Evolutionary conservation across 805 yeast species (phyloP), one percentile per base, ranked within the genome.

Genomic region (Candida incommunis): DNA sequence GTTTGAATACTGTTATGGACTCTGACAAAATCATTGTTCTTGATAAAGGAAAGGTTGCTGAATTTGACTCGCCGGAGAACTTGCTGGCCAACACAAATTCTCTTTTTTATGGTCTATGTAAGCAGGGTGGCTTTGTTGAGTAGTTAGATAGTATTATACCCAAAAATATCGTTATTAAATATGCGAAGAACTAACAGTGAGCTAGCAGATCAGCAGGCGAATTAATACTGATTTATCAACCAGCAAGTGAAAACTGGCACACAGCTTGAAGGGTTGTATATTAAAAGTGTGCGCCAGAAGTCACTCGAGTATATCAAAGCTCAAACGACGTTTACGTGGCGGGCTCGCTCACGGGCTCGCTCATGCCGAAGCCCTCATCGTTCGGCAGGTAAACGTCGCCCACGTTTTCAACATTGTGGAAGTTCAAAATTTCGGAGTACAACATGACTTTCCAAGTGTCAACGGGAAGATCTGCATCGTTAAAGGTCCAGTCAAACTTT

Each of bases 391-490:
- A 31, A n/a, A 31, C 56, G 4, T 45, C 54, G 15, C 54, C 59
- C 24, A 50, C 54, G 34, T 69, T 82, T 40, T 80, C 88, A 48
- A 83, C 84, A 62, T 87, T 94, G 64, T 90, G 97, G 74, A 87
- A 90, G 62, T 90, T 96, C 53, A 92, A 70, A 50, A 90, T 92
- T 66, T 90, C 98, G 44, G 94, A 82, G 66, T 92, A 92, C 95
- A 92, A 90, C 97, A 92, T 90, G 18, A 87, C 95, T 67, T 95
- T 79, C 98, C 98, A 90, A 13, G 96, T 86, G 58, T 92, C 97
- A 16, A 92, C 92, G 2, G 97, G 96, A 55, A 90, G 72, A 64
- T 90, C 98, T 0, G 96, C 97, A 55, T 94, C 97, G 62, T 92
- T 90, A 64, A 90, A 90, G 57, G 92, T 80, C 99, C 99, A 92